Base-by-base conservation (phyloP, 805 yeast species). In the Starmerella etchellsii region DNA sequence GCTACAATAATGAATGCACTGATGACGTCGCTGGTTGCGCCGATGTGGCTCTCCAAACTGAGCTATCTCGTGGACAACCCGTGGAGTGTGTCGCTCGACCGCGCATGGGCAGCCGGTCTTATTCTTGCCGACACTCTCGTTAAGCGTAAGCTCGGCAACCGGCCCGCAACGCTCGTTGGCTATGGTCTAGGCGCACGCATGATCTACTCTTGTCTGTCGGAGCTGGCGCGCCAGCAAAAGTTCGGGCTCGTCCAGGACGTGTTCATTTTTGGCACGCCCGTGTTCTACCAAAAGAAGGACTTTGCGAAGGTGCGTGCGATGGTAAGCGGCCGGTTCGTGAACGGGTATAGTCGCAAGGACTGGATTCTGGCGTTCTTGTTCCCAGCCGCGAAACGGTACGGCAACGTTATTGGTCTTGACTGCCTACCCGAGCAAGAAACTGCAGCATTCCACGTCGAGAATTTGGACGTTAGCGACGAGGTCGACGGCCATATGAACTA, bases 401-500 rank as follows among this genome's bases (percentile, higher is more conserved):
- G 81, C 53, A 71, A 83, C n/a, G 91, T 91, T 33, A 85, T 88
- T 4, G 98, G 98, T 0, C 66, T 91, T 23, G 77, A 94, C 0
- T 78, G 87, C 4, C 70, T 88, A 28, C 66, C 61, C 35, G 49
- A 43, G 6, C 37, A 40, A 10, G 43, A 43, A 7, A 38, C 41
- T 8, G 48, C 31, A 25, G 32, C 30, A 3, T 29, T 43, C 15
- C 38, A 47, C 15, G 67, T 91, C 24, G 94, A 85, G 49, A 88
- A 88, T 59, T 69, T 79, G 47, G 93, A 91, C 55, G 83, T 94
- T 54, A 81, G 97, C 0, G 84, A 77, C 16, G 53, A 68, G 39
- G 95, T 88, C 3, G 85, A 81, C 45, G 98, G 98, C 1, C 98
- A 91, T 64, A 83, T 91, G 95, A 84, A 81, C n/a, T 91, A 91